phyloP scores from a whole-genome alignment of 352 stramenopile species.

The Stephanocyclus meneghinianus region DNA sequence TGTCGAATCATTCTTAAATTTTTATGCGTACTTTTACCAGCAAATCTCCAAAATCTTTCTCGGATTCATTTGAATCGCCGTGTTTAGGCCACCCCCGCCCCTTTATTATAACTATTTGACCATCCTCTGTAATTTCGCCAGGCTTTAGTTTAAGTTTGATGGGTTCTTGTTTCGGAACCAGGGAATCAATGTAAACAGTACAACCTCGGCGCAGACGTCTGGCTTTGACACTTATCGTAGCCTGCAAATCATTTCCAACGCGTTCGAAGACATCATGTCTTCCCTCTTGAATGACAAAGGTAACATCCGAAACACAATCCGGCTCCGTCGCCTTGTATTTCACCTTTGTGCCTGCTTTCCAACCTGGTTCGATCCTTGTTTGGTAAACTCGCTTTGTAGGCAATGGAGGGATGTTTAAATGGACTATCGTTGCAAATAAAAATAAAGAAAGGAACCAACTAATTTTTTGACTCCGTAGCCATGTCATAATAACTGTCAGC shows the following conservation, averaged over 20 bases:
- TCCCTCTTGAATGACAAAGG: constrained; percentile 66
- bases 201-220: constrained; percentile 54
- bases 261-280: constrained; percentile 53
- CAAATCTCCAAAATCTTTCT: constrained; percentile 5
- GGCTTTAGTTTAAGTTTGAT: constrained; percentile 49
- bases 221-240: constrained; percentile 35
- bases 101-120: constrained; percentile 11
- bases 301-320: constrained; percentile 44
- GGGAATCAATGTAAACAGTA: constrained; percentile 44
- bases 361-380: constrained; percentile 41
- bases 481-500: constrained; percentile 40
- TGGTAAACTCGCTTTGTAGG: constrained; percentile 35
- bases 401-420: constrained; percentile 46
- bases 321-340: constrained; percentile 31
- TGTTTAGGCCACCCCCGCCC: constrained; percentile 24
- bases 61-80: neutral
- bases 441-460: constrained; percentile 39
- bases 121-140: constrained; percentile 17
- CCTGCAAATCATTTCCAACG: constrained; percentile 65
- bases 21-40: neutral
- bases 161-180: constrained; percentile 36
- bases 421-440: constrained; percentile 40
- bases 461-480: constrained; percentile 39
- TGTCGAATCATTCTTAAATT: neutral
- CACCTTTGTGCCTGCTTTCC: constrained; percentile 59